phyloP scores from a whole-genome alignment of 2,329 filamentous ascomycete species.

The Talaromyces sp. region DNA sequence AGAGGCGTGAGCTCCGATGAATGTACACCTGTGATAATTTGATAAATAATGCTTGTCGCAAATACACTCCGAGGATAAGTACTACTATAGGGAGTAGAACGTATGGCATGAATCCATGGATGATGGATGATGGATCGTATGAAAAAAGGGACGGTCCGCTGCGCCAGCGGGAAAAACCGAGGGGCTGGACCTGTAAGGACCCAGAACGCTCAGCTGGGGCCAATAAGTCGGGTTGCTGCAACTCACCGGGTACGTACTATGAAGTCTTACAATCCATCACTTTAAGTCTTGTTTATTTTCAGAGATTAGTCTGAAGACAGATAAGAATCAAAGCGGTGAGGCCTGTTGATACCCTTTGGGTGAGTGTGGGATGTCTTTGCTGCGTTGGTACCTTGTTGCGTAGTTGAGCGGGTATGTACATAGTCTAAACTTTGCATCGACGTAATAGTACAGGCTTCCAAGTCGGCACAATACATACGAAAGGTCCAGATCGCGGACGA shows the following conservation, averaged over 20 bases:
- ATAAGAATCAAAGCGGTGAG: background rate
- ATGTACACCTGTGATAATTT: background rate
- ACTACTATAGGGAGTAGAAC: no score
- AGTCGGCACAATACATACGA: background rate
- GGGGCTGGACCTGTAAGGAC: conserved; percentile 14
- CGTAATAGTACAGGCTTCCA: background rate
- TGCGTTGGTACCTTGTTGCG: conserved; percentile 3
- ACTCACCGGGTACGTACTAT: background rate
- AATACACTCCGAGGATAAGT: background rate
- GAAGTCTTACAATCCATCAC: background rate
- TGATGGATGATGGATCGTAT: background rate
- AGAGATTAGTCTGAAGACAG: background rate
- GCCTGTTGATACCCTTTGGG: background rate
- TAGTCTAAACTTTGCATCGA: background rate
- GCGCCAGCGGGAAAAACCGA: conserved; percentile 8
- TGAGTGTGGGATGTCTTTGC: background rate
- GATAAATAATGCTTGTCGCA: background rate
- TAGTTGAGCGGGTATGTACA: background rate
- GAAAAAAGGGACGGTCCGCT: conserved; percentile 14
- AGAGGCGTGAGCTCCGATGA: background rate
- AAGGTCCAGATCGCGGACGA: background rate
- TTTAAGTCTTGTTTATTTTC: no score
- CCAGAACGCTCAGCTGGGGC: background rate
- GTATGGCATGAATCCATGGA: background rate
- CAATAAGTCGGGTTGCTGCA: background rate